Percentiles rank a stretch among this genome's conserved stretches.
Evolutionary conservation across 2,329 filamentous ascomycete genomes (phyloP).

Genomic region (Ophiostoma sp.): DNA sequence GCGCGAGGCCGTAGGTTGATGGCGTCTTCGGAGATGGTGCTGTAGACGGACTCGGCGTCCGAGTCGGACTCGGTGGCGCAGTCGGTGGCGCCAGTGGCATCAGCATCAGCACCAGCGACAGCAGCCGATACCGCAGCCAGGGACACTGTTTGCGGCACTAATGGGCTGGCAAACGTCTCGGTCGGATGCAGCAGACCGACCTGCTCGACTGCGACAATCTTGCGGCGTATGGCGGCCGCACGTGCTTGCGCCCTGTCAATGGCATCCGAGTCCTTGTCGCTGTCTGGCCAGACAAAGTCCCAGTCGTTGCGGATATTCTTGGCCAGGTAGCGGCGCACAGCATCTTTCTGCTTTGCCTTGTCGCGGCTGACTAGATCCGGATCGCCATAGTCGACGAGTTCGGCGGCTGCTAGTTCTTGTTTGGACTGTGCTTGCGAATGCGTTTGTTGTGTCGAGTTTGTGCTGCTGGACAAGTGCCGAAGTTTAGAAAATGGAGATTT

Average conservation of each 20-base stretch:
- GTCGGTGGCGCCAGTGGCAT: constrained; percentile 20
- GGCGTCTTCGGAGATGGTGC: constrained; percentile 52
- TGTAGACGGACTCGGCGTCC: constrained; percentile 50
- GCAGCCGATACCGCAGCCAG: constrained; percentile 21
- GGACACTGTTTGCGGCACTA: neutral
- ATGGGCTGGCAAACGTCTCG: constrained; percentile 22
- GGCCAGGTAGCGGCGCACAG: constrained; percentile 51
- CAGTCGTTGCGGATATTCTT: constrained; percentile 55
- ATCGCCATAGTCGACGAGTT: constrained; percentile 44
- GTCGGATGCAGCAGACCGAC: constrained; percentile 19
- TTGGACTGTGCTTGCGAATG: neutral
- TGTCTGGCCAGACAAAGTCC: constrained; percentile 52
- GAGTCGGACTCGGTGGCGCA: constrained; percentile 37
- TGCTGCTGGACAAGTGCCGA: constrained; percentile 36
- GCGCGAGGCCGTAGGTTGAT: constrained; percentile 46
- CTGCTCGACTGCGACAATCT: constrained; percentile 18
- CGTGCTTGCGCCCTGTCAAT: neutral
- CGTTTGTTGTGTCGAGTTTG: neutral
- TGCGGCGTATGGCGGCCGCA: neutral
- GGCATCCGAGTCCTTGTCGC: neutral
- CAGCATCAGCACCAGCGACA: neutral
- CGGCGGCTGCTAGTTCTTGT: neutral
- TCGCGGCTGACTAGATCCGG: constrained; percentile 58
- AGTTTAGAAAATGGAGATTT: constrained; percentile 50
- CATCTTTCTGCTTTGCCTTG: constrained; percentile 58